Base-by-base conservation (phyloP, 2,329 filamentous ascomycete species). In the Sarocladium brachiariae region DNA sequence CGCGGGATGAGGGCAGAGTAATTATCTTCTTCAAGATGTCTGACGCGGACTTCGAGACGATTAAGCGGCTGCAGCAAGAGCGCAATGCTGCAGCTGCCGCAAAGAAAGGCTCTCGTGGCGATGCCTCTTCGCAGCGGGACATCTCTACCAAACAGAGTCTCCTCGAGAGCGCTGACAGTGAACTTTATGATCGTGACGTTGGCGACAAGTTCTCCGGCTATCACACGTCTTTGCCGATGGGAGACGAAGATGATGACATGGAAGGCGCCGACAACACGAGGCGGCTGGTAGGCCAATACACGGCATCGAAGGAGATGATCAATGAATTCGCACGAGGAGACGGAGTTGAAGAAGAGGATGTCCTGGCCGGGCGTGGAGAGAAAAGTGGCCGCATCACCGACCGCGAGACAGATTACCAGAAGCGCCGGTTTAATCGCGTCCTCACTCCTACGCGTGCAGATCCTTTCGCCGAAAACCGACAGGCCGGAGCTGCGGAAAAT, bases 401-500 rank as follows among this genome's bases (percentile, higher is more conserved):
- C 64, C 86, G 93, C 61, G 92, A 97, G 74, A 95, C 90, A 56
- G 92, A 97, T 64, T 99, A 99, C 66, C 95, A 99, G 71, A 96
- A 95, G 71, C 88, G 91, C 57, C 84, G 91, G 53, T 95, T 95
- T 67, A 85, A 96, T 65, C 89, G 93, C 54, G 84, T 81, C 49
- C 76, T 97, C 55, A 93, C 89, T 19, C 90, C 91, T 4, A 90
- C 88, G 8, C 84, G 89, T 61, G 88, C 84, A 54, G 90, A 96
- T 64, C 85, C 89, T 1, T 95, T 95, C 63, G 86, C 87, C 23
- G 81, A 84, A 56, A 87, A 91, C 63, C 74, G 81, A 55, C 80
- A 87, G 64, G 81, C 78, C 45, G 83, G 82, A 52, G 79, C 78
- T 21, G 73, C 78, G 24, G 80, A 81, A 51, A 85, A 90, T 58